Base-by-base conservation (phyloP, 2,329 filamentous ascomycete species). In the Tolypocladium sp. region DNA sequence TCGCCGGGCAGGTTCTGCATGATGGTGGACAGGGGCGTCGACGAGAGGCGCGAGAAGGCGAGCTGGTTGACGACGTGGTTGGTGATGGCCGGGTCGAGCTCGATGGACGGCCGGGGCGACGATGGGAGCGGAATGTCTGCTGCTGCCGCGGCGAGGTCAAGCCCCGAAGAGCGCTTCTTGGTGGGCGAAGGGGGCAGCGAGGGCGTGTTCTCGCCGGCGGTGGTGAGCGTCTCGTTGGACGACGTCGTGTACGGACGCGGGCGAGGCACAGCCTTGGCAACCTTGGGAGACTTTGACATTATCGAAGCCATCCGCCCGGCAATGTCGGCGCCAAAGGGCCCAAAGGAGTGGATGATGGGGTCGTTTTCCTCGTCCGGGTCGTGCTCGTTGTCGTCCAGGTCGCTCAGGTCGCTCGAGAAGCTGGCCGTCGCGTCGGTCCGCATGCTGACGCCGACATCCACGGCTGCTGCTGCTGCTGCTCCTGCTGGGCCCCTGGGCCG, bases 21-120 rank as follows among this genome's bases (percentile, higher is more conserved):
- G 59, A 99, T 94, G 56, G 88, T 90, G 1, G 93, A 95, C 55
- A 97, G 81, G 4, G 94, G 93, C 33, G 91, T 94, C 0, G 92
- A 96, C 20, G 93, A 92, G 8, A 97, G 81, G 35, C 93, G 90
- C 2, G 94, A 97, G 74, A 91, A 99, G 38, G 94, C 94, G 37
- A 99, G 84, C 75, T 99, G 94, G 74, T 97, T 97, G 71, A 94
- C 83, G 62, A 96, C 86, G 70, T 99, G 94, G 73, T 97, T 96
- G 67, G 83, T 82, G 63, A 94, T 71, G 37, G 71, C 64, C 25
- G 75, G 72, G 58, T 79, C 73, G 49, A 77, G 68, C 56, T 74
- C 71, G 25, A 71, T 63, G 37, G 65, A 63, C 9, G 64, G 62
- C 22, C 64, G 62, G 25, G 66, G 67, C 38, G 66, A 60, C 27